These are phyloP conservation scores for Aspergillus conjunctus DNA, from an alignment of 495 filamentous ascomycete genomes.

Conservation along the genomic window DNA sequence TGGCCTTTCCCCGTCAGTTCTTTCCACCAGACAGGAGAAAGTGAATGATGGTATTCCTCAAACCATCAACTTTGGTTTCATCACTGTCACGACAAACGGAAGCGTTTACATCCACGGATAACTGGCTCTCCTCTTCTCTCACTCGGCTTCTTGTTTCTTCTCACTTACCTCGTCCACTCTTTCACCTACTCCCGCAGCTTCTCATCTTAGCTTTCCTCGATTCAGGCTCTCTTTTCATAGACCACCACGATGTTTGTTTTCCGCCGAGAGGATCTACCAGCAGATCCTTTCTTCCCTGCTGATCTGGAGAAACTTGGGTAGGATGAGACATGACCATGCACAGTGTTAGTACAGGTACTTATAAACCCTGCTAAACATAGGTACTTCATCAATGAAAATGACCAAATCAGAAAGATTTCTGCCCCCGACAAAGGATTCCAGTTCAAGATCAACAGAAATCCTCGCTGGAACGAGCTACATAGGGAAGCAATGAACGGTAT, in stretches of 20 bases:
- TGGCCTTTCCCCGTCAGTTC: too few species aligned
- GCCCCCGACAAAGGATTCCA: slow-evolving; percentile 69
- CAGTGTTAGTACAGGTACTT: not conserved
- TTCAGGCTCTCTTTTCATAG: not conserved
- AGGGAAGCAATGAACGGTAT: slow-evolving; percentile 70
- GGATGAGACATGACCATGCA: slow-evolving; percentile 17
- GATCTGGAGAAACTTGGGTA: slow-evolving; percentile 72
- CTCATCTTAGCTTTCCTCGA: too few species aligned
- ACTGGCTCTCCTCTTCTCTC: too few species aligned
- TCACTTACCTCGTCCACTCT: too few species aligned
- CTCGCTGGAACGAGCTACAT: slow-evolving; percentile 69
- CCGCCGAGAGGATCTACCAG: slow-evolving; percentile 63
- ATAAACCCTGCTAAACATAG: slow-evolving; percentile 37
- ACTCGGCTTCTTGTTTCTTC: too few species aligned
- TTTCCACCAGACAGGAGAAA: too few species aligned
- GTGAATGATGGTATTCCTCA: too few species aligned
- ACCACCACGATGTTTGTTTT: slow-evolving; percentile 66
- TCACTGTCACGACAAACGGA: too few species aligned
- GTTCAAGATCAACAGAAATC: slow-evolving; percentile 69
- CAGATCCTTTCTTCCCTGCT: slow-evolving; percentile 64
- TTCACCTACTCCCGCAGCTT: too few species aligned
- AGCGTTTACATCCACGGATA: too few species aligned
- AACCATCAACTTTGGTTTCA: too few species aligned
- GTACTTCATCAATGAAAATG: slow-evolving; percentile 69
- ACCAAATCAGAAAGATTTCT: slow-evolving; percentile 69